A percentile compares a stretch with the other conserved stretches of the same genome.
Evolutionary conservation across 2,329 filamentous ascomycete genomes (phyloP).

Genomic region (Botryotinia narcissicola): DNA sequence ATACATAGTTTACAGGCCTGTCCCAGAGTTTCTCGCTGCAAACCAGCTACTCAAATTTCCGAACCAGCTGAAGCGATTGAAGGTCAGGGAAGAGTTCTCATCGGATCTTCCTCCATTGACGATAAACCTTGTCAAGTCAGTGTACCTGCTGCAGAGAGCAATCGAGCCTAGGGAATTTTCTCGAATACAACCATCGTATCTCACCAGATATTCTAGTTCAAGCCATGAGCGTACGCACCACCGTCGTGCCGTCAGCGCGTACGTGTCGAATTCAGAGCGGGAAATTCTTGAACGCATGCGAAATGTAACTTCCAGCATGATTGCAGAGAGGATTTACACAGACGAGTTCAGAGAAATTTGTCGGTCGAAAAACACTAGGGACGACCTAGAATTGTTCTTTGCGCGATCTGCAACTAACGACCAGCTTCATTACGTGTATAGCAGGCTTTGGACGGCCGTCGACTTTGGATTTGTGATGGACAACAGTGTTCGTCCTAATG

Average conservation of each 20-base stretch:
- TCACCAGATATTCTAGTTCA: neutral
- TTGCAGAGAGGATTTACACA: neutral
- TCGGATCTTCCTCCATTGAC: neutral
- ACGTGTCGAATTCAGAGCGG: neutral
- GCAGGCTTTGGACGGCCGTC: neutral
- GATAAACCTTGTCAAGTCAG: neutral
- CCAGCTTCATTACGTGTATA: neutral
- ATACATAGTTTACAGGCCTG: neutral
- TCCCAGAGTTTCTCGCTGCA: rapidly evolving
- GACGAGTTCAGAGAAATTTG: neutral
- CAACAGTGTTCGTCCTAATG: neutral
- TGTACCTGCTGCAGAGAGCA: neutral
- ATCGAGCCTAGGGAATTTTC: rapidly evolving
- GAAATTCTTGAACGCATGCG: neutral
- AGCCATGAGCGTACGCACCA: neutral
- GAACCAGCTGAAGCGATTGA: neutral
- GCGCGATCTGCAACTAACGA: too few species aligned
- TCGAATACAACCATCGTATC: neutral
- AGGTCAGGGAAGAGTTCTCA: rapidly evolving
- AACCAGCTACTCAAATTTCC: neutral
- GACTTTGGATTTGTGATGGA: neutral
- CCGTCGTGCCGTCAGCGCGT: neutral
- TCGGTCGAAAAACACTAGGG: neutral
- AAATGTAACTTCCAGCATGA: neutral
- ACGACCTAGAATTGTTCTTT: neutral